phyloP scores from a whole-genome alignment of 495 filamentous ascomycete species.

The Lophiostoma macrostomum region DNA sequence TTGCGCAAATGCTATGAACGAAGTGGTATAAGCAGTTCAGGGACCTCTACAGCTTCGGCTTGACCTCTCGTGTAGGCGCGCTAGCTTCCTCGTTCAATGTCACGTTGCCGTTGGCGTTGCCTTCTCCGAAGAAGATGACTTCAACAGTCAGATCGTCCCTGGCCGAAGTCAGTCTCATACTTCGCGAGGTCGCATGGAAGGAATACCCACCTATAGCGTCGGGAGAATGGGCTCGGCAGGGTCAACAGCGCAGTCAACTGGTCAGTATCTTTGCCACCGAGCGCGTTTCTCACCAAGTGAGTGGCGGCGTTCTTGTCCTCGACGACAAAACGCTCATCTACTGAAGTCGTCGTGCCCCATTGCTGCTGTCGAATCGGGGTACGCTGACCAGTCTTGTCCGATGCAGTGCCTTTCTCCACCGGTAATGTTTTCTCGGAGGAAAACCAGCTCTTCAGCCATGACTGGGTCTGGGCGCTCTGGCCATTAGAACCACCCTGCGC shows the following conservation, averaged over 20 bases:
- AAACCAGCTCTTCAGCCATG: slow-evolving; percentile 59
- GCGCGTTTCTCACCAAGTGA: slow-evolving; percentile 90
- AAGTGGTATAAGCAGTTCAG: not conserved
- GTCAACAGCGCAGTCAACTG: slow-evolving; percentile 93
- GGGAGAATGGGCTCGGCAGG: slow-evolving; percentile 82
- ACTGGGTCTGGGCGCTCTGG: slow-evolving; percentile 33
- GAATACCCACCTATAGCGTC: slow-evolving; percentile 72
- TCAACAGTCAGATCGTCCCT: slow-evolving; percentile 96
- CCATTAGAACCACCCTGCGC: slow-evolving; percentile 40
- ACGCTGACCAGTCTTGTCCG: slow-evolving; percentile 45
- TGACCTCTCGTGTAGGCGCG: slow-evolving; percentile 52
- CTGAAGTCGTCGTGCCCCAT: slow-evolving; percentile 62
- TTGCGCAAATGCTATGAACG: not conserved
- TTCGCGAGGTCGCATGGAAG: not conserved
- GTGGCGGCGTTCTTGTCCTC: slow-evolving; percentile 97
- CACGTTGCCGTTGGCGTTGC: slow-evolving; percentile 69
- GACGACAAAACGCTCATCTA: slow-evolving; percentile 78
- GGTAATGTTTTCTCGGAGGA: slow-evolving; percentile 50
- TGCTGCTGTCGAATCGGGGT: slow-evolving; percentile 82
- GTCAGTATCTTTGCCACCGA: slow-evolving; percentile 90
- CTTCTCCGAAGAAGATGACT: slow-evolving; percentile 94
- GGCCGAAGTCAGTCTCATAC: slow-evolving; percentile 18
- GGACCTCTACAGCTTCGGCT: slow-evolving; percentile 37
- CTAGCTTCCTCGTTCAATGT: slow-evolving; percentile 83
- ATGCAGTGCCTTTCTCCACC: slow-evolving; percentile 51